Conservation (phyloP, 257 asterid genomes). For the Solanum chmielewskii region DNA sequence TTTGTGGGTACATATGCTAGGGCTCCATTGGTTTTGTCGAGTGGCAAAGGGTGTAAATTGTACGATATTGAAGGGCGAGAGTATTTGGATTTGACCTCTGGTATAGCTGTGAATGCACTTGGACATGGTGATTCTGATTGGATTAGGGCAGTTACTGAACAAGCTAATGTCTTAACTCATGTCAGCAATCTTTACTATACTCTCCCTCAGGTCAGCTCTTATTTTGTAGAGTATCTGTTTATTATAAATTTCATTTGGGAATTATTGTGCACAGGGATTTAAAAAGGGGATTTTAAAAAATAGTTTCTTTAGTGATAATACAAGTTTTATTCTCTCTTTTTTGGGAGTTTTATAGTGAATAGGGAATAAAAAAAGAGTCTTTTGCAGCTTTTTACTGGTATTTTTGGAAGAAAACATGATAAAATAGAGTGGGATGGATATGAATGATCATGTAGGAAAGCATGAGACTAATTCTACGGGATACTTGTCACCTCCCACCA, state of each 20-base stretch:
- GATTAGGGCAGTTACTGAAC: conserved; percentile 54
- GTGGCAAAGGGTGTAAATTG: conserved; percentile 79
- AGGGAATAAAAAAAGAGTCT: not conserved
- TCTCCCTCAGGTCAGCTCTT: conserved; percentile 49
- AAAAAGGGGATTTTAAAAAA: not conserved
- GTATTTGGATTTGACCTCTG: conserved; percentile 78
- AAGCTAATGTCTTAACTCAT: conserved; percentile 60
- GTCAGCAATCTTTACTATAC: conserved; percentile 72
- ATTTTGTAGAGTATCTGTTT: not conserved
- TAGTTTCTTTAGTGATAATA: not conserved
- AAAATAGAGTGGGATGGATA: not conserved
- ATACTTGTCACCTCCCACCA: not conserved
- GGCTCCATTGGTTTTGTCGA: conserved; percentile 49
- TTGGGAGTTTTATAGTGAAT: not conserved
- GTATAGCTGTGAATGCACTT: conserved; percentile 88
- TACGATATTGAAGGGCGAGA: conserved; percentile 81
- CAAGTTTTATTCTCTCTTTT: not conserved
- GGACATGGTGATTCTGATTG: conserved; percentile 93
- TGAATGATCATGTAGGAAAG: not conserved
- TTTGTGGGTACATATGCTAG: conserved; percentile 86
- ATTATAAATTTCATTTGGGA: not conserved
- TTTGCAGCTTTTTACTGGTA: not conserved
- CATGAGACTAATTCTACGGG: accelerated
- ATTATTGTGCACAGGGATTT: not conserved
- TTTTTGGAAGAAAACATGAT: not conserved